Percentiles rank a stretch among this genome's conserved stretches.
These are phyloP conservation scores for Cystobasidium onofrii DNA, from an alignment of 768 basidiomycete genomes.

Conservation along the genomic window DNA sequence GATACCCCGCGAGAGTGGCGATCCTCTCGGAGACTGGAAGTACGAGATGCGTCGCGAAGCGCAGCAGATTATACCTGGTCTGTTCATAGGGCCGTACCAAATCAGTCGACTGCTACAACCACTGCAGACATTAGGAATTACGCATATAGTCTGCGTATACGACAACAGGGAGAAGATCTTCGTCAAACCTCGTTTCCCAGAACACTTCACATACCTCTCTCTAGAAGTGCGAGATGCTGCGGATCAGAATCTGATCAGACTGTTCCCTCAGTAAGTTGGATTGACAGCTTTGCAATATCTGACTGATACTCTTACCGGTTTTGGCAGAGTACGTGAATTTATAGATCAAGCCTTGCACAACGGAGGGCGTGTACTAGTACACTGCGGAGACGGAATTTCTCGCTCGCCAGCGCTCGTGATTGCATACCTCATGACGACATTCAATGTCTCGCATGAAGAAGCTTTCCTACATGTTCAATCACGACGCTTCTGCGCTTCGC, in stretches of 20 bases:
- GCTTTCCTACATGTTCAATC: constrained; percentile 42
- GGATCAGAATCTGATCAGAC: constrained; percentile 84
- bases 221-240: constrained; percentile 85
- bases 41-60: constrained; percentile 95
- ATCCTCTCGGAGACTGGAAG: constrained; percentile 47
- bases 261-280: constrained; percentile 68
- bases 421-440: constrained; percentile 41
- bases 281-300: no score
- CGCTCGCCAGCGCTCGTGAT: constrained; percentile 42
- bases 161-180: constrained; percentile 51
- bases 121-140: constrained; percentile 59
- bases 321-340: constrained; percentile 38
- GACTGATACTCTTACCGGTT: no score
- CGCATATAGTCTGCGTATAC: constrained; percentile 61
- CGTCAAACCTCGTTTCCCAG: constrained; percentile 73
- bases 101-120: constrained; percentile 73
- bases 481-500: constrained; percentile 83
- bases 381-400: constrained; percentile 43
- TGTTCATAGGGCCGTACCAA: constrained; percentile 77
- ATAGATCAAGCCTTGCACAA: constrained; percentile 35
- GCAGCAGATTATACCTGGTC: constrained; percentile 71
- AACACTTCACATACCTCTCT: constrained; percentile 65
- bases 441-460: constrained; percentile 37
- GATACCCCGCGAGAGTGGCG: neutral
- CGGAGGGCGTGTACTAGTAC: constrained; percentile 39